phyloP scores from a whole-genome alignment of 768 basidiomycete species.

The Trichaptum fuscoviolaceum region DNA sequence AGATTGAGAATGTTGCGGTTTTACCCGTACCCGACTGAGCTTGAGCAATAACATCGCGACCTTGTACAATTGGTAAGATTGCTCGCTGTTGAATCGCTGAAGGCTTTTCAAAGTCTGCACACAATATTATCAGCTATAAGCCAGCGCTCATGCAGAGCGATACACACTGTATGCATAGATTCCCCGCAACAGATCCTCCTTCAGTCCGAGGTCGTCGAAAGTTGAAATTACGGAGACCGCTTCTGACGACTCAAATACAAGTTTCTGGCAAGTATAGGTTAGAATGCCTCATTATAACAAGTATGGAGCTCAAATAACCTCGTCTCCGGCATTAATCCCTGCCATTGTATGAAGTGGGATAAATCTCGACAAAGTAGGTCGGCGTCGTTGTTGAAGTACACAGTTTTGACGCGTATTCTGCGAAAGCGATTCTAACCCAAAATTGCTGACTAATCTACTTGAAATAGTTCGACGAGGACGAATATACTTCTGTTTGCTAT shows the following conservation, averaged over 20 bases:
- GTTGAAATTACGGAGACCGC: conserved; percentile 85
- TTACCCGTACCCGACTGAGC: conserved; percentile 99
- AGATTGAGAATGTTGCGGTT: conserved; percentile 98
- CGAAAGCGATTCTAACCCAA: conserved; percentile 17
- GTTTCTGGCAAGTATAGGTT: conserved; percentile 48
- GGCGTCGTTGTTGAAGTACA: not conserved
- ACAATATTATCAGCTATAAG: not conserved
- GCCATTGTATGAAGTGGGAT: conserved; percentile 52
- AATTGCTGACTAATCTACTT: not conserved
- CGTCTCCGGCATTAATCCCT: conserved; percentile 82
- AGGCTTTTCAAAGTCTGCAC: conserved; percentile 89
- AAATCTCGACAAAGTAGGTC: conserved; percentile 30
- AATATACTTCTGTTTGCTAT: not conserved
- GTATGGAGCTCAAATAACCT: conserved; percentile 42
- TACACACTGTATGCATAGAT: conserved; percentile 94
- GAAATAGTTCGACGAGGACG: not conserved
- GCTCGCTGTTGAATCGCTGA: conserved; percentile 99
- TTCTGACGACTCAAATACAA: conserved; percentile 93
- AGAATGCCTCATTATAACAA: conserved; percentile 2
- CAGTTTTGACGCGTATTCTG: not conserved
- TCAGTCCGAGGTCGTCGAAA: conserved; percentile 86
- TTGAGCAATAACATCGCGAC: conserved; percentile 97
- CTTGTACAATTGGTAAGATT: conserved; percentile 92
- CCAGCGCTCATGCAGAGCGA: not conserved
- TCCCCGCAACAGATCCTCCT: conserved; percentile 92